These are phyloP conservation scores for Kandelia obovata DNA, from an alignment of 345 rosid species.

Conservation along the genomic window DNA sequence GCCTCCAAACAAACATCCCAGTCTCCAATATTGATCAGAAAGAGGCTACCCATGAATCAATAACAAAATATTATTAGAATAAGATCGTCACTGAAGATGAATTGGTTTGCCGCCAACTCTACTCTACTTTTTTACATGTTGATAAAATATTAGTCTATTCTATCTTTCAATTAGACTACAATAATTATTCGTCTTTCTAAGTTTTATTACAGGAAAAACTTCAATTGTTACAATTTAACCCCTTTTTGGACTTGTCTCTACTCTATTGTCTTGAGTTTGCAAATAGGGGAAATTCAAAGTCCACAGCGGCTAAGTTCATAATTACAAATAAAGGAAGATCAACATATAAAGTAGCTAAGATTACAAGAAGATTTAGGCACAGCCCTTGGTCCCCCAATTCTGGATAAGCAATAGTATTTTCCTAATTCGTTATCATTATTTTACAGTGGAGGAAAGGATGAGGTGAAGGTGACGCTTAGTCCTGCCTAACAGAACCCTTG, in stretches of 20 bases:
- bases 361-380: not conserved
- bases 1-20: constrained; percentile 2
- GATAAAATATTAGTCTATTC: constrained; percentile 3
- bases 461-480: constrained; percentile 13
- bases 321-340: constrained; percentile 4
- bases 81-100: not conserved
- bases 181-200: not conserved
- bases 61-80: not conserved
- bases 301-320: not conserved
- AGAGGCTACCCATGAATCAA: constrained; percentile 11
- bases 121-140: not conserved
- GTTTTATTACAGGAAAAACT: not conserved
- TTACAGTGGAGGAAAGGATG: not conserved
- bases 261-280: too few relatives aligned
- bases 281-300: too few relatives aligned
- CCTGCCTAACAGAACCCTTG: constrained; percentile 20
- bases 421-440: not conserved
- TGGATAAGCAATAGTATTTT: constrained; percentile 6
- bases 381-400: too few relatives aligned
- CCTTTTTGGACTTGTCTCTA: constrained; percentile 2
- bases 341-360: not conserved
- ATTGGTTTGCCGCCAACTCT: not conserved
- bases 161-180: constrained; percentile 7
- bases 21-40: constrained; percentile 9
- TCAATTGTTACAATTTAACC: constrained; percentile 15